A percentile compares a stretch with the other conserved stretches of the same genome.
Evolutionary conservation across 2,329 filamentous ascomycete species (phyloP).

Genomic region (Balansia obtecta): DNA sequence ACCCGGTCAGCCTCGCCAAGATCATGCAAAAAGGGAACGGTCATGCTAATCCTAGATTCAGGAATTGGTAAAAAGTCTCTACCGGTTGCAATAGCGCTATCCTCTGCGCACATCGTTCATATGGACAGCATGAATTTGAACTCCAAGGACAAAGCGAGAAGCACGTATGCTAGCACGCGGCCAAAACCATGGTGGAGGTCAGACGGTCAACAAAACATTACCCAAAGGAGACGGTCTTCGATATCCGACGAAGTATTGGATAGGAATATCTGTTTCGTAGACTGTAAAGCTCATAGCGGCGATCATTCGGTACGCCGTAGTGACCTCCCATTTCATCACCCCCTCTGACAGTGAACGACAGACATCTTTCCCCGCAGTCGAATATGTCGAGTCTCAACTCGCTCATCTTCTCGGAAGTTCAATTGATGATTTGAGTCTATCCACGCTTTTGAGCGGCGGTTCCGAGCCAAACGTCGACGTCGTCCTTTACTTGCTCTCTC

Average conservation of each 20-base stretch:
- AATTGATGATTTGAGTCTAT: slow-evolving; percentile 61
- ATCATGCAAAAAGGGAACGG: not conserved
- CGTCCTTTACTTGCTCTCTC: slow-evolving; percentile 68
- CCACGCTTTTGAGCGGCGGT: slow-evolving; percentile 66
- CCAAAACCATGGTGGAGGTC: slow-evolving; percentile 87
- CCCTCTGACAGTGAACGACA: not conserved
- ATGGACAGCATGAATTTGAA: slow-evolving; percentile 52
- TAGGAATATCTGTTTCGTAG: slow-evolving; percentile 86
- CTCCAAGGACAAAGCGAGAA: slow-evolving; percentile 32
- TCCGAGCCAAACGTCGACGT: slow-evolving; percentile 77
- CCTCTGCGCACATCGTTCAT: slow-evolving; percentile 86
- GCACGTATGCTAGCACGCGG: slow-evolving; percentile 69
- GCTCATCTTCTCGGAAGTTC: slow-evolving; percentile 27
- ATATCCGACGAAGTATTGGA: slow-evolving; percentile 65
- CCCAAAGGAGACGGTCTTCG: slow-evolving; percentile 51
- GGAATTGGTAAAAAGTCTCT: slow-evolving; percentile 82
- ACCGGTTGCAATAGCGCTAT: slow-evolving; percentile 76
- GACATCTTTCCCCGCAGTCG: slow-evolving; percentile 26
- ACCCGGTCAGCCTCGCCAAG: slow-evolving; percentile 39
- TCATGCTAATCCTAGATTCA: slow-evolving; percentile 19
- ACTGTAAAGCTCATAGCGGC: slow-evolving; percentile 56
- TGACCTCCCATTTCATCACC: not conserved
- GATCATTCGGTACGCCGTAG: slow-evolving; percentile 35
- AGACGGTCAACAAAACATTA: slow-evolving; percentile 50
- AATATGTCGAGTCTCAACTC: slow-evolving; percentile 53